Evolutionary conservation across 139 green algal species (phyloP).

Genomic region (Coelastrella sp.): DNA sequence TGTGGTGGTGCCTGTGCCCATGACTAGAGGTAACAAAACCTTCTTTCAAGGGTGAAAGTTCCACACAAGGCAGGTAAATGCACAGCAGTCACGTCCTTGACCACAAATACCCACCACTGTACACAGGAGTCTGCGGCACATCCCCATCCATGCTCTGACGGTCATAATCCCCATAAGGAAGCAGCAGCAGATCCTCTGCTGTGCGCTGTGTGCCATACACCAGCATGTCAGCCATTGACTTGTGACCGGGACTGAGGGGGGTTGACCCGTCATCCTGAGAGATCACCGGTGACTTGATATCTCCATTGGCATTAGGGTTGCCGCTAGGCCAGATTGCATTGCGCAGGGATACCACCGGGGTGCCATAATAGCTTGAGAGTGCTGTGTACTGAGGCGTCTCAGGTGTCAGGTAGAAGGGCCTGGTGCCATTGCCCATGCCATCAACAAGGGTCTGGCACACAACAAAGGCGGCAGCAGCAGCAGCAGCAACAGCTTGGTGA

Average conservation of each 20-base stretch:
- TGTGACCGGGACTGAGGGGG: slow-evolving; percentile 13
- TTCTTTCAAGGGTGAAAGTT: too few relatives aligned
- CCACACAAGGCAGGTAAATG: too few relatives aligned
- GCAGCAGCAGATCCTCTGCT: slow-evolving; percentile 26
- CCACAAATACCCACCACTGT: not conserved
- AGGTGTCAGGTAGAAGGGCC: slow-evolving; percentile 49
- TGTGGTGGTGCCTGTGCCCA: too few relatives aligned
- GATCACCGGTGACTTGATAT: not conserved
- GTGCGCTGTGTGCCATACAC: slow-evolving; percentile 46
- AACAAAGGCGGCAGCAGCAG: slow-evolving; percentile 23
- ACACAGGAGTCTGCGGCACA: slow-evolving; percentile 30
- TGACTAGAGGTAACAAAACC: too few relatives aligned
- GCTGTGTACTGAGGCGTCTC: slow-evolving; percentile 45
- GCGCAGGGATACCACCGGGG: slow-evolving; percentile 39
- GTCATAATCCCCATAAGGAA: slow-evolving; percentile 48
- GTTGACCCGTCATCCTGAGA: slow-evolving; percentile 7
- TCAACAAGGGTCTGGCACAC: slow-evolving; percentile 14
- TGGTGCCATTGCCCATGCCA: slow-evolving; percentile 41
- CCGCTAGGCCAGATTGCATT: slow-evolving; percentile 43
- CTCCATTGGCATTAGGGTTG: not conserved
- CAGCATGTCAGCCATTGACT: slow-evolving; percentile 32
- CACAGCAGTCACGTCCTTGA: too few relatives aligned
- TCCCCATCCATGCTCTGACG: not conserved
- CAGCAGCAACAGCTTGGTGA: not conserved
- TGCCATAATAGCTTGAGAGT: slow-evolving; percentile 38